Evolutionary conservation across 2,329 filamentous ascomycete species (phyloP).

Genomic region (Microsporum ferrugineum): DNA sequence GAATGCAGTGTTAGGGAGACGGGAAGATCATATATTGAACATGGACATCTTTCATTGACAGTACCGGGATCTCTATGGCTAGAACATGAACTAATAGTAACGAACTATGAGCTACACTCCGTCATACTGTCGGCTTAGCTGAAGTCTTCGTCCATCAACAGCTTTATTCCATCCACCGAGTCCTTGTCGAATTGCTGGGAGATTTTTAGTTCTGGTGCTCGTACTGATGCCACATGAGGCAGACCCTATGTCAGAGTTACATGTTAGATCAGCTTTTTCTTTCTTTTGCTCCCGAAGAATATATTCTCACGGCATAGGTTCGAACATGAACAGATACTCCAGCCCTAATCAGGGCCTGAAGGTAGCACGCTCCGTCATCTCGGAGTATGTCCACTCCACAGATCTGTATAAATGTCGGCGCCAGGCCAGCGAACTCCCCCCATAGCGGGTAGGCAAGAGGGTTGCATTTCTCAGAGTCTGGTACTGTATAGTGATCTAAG

Average conservation of each 20-base stretch:
- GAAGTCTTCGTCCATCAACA: neutral
- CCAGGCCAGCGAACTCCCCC: constrained; percentile 2
- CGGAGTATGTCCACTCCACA: constrained; percentile 4
- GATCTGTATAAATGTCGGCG: constrained; percentile 2
- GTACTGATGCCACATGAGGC: constrained; percentile 4
- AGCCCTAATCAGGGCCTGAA: neutral
- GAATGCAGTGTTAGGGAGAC: too few relatives aligned
- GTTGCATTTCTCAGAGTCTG: neutral
- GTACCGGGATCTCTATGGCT: too few relatives aligned
- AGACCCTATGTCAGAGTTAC: neutral
- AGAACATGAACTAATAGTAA: too few relatives aligned
- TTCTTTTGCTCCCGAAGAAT: neutral
- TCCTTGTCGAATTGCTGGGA: constrained; percentile 5
- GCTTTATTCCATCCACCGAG: constrained; percentile 2
- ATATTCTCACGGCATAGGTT: neutral
- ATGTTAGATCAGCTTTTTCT: neutral
- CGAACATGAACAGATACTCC: constrained; percentile 4
- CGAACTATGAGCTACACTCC: too few relatives aligned
- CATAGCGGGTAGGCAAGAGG: constrained; percentile 7
- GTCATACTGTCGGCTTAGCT: too few relatives aligned
- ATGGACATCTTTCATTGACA: too few relatives aligned
- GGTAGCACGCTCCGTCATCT: constrained; percentile 6
- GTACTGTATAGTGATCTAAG: constrained; percentile 2
- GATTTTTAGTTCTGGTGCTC: neutral
- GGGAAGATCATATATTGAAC: too few relatives aligned